phyloP scores from a whole-genome alignment of 768 basidiomycete genomes.

The Lactifluus echinatus region DNA sequence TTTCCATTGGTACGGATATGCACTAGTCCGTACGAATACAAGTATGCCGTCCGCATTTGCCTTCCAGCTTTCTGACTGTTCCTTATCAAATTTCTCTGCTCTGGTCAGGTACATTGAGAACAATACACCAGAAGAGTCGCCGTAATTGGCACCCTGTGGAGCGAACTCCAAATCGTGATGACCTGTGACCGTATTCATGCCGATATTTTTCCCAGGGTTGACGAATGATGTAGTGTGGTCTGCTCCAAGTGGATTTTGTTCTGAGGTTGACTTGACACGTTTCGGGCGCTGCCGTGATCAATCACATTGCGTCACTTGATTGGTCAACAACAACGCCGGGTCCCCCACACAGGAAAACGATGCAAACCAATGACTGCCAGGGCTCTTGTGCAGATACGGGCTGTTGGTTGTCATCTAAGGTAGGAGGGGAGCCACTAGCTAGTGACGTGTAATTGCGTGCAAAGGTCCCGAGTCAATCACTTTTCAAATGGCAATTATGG shows the following conservation, averaged over 20 bases:
- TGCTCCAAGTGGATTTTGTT: too few relatives aligned
- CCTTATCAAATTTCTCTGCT: conserved; percentile 8
- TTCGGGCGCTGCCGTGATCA: not conserved
- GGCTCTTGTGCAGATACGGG: too few relatives aligned
- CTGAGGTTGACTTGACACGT: not conserved
- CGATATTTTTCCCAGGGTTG: not conserved
- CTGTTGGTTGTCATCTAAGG: too few relatives aligned
- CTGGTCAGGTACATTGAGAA: conserved; percentile 9
- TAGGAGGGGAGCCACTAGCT: too few relatives aligned
- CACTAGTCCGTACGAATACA: not conserved
- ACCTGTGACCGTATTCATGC: not conserved
- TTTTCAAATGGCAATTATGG: too few relatives aligned
- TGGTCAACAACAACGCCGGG: too few relatives aligned
- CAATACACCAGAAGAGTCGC: not conserved
- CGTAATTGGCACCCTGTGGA: not conserved
- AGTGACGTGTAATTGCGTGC: too few relatives aligned
- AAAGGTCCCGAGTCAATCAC: not conserved
- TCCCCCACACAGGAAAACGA: too few relatives aligned
- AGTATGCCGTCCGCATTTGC: conserved; percentile 2
- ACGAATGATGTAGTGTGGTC: not conserved
- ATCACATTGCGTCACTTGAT: too few relatives aligned
- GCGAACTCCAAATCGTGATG: not conserved
- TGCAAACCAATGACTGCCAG: too few relatives aligned
- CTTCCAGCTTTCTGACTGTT: conserved; percentile 6
- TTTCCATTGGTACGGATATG: not conserved